Evolutionary conservation across 192 early-diverging fungal species (phyloP).

Genomic region (Phycomyces blakesleeanus): DNA sequence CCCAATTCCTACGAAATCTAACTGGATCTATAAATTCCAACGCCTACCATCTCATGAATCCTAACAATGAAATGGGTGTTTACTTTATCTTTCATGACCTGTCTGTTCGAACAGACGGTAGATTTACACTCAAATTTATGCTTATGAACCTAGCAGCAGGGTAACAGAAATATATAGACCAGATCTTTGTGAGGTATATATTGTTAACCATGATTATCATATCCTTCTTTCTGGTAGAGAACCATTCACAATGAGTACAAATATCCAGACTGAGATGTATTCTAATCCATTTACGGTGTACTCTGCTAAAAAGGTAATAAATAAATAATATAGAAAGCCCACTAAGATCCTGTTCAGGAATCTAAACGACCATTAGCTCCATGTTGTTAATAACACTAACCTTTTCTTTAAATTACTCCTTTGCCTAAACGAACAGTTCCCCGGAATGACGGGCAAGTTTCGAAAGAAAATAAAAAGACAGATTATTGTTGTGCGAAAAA

Average conservation of each 20-base stretch:
- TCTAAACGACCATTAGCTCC: too few relatives aligned
- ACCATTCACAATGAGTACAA: constrained; percentile 19
- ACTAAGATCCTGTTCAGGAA: too few relatives aligned
- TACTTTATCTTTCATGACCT: constrained; percentile 79
- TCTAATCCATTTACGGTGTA: constrained; percentile 67
- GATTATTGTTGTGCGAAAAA: too few relatives aligned
- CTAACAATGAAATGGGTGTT: constrained; percentile 30
- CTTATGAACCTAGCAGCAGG: constrained; percentile 55
- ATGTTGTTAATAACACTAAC: too few relatives aligned
- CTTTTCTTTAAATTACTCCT: too few relatives aligned
- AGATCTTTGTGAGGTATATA: too few relatives aligned
- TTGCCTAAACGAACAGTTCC: too few relatives aligned
- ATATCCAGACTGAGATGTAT: constrained; percentile 48
- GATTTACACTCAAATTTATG: constrained; percentile 63
- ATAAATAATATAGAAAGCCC: too few relatives aligned
- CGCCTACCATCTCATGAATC: constrained; percentile 12
- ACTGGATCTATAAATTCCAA: constrained; percentile 21
- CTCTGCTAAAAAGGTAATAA: constrained; percentile 53
- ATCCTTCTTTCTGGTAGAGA: not conserved
- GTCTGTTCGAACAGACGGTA: constrained; percentile 72
- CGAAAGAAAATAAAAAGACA: not conserved
- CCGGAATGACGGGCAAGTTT: constrained; percentile 44
- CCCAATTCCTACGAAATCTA: constrained; percentile 18
- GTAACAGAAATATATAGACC: too few relatives aligned
- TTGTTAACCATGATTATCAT: too few relatives aligned